Evolutionary conservation across 441 rosid genomes (phyloP), one percentile per base, ranked within the genome.

Genomic region (Aquilaria agallochum): DNA sequence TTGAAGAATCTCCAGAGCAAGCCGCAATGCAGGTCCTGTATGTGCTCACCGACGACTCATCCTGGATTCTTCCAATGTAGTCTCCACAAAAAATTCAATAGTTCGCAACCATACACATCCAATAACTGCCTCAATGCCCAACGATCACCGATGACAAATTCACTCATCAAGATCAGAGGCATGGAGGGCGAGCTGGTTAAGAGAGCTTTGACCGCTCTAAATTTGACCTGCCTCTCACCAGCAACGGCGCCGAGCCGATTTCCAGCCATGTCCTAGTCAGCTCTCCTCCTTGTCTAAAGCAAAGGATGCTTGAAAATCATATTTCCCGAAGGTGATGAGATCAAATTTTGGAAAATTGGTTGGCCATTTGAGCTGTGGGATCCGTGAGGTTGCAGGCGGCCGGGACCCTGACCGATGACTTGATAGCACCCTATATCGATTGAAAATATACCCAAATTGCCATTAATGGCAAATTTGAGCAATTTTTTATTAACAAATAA

Each of bases 51-150:
- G 46, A 73, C 77, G 51, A 76, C 72, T 11, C 81, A 81, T 13
- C 83, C 78, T 0, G 81, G 81, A 2, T 76, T 81, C n/a, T 81
- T 75, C 74, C 77, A 78, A 63, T 81, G 86, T 53, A 54, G 81
- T 2, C 70, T 78, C 6, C 81, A 78, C 61, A 78, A 30, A 44
- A 72, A 68, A 15, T 9, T 20, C 58, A 32, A 62, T 31, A 9
- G 7, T 59, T 5, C 30, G 15, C 33, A 59, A 42, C 45, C 46
- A 51, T 20, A 44, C 48, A 9, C 62, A 57, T 5, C 10, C 64
- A 50, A 45, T 36, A 15, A 15, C 15, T 0, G 15, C 15, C 15
- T 15, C 15, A 15, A 15, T 15, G 15, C 15, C 15, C 15, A 9
- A 30, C 49, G 15, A 58, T 82, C 82, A 53, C 80, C 83, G 12